These are phyloP conservation scores for Aspergillus transmontanensis DNA, from an alignment of 2,329 filamentous ascomycete genomes.

Conservation along the genomic window DNA sequence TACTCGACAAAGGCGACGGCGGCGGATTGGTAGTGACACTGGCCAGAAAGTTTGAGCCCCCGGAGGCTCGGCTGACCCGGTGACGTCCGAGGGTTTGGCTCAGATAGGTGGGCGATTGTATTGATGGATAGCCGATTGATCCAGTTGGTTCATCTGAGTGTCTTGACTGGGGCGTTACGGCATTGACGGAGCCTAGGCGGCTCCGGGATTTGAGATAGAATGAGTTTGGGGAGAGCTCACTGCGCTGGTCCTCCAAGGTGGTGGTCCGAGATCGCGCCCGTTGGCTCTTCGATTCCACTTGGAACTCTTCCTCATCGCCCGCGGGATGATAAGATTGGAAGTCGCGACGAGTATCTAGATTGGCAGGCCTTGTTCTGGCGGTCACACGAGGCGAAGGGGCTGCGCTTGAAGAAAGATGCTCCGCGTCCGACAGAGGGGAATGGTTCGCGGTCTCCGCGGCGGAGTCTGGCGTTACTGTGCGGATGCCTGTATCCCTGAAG, in stretches of 20 bases:
- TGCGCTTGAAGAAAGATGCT: conserved; percentile 33
- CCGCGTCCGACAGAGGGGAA: conserved; percentile 42
- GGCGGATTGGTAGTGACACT: conserved; percentile 29
- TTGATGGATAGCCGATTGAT: conserved; percentile 53
- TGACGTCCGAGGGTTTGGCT: conserved; percentile 37
- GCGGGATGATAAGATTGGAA: conserved; percentile 33
- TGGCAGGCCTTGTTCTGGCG: conserved; percentile 35
- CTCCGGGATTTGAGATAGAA: conserved; percentile 37
- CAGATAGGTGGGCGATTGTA: conserved; percentile 44
- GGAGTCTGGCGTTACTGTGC: conserved; percentile 51
- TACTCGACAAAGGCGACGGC: conserved; percentile 42
- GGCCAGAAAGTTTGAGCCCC: conserved; percentile 28
- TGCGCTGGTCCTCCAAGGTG: conserved; percentile 46
- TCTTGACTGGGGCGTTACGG: conserved; percentile 37
- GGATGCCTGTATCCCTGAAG: conserved; percentile 47
- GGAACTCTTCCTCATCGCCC: conserved; percentile 37
- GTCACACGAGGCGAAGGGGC: conserved; percentile 41
- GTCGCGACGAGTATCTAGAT: conserved; percentile 37
- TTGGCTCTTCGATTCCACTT: conserved; percentile 34
- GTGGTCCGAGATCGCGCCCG: conserved; percentile 45
- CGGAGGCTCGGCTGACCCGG: conserved; percentile 36
- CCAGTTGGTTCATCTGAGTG: conserved; percentile 40
- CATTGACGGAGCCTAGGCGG: conserved; percentile 45
- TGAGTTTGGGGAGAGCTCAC: conserved; percentile 37
- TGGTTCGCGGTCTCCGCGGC: conserved; percentile 36